These are phyloP conservation scores for Brassica juncea DNA, from an alignment of 345 rosid genomes.

Conservation along the genomic window DNA sequence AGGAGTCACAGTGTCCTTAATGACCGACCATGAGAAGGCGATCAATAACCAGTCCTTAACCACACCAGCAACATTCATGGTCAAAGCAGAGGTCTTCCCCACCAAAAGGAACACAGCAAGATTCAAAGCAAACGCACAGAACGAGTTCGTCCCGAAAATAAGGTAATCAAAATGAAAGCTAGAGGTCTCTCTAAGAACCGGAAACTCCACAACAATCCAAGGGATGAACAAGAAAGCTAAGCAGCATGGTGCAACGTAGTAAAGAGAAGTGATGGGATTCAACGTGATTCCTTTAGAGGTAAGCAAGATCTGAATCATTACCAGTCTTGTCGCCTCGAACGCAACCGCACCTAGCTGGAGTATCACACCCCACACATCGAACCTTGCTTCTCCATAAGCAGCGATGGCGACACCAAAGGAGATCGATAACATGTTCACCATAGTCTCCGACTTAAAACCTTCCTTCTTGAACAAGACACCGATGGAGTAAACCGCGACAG, in stretches of 20 bases:
- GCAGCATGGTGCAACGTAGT: background rate
- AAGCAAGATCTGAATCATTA: background rate
- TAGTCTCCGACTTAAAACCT: background rate
- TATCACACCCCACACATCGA: background rate
- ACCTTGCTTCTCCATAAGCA: background rate
- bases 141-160: background rate
- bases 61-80: conserved; percentile 3
- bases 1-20: background rate
- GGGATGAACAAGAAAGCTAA: background rate
- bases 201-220: conserved; percentile 3
- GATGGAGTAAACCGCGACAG: background rate
- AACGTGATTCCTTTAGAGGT: background rate
- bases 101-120: background rate
- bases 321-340: background rate
- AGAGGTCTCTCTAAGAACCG: background rate
- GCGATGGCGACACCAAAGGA: background rate
- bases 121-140: background rate
- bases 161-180: background rate
- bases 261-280: background rate
- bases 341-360: background rate
- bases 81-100: conserved; percentile 1
- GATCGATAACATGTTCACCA: background rate
- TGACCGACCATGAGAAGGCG: background rate
- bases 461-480: background rate
- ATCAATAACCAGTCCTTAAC: background rate